Evolutionary conservation across 2,329 filamentous ascomycete genomes (phyloP), one percentile per base, ranked within the genome.

Genomic region (Calycina marina): DNA sequence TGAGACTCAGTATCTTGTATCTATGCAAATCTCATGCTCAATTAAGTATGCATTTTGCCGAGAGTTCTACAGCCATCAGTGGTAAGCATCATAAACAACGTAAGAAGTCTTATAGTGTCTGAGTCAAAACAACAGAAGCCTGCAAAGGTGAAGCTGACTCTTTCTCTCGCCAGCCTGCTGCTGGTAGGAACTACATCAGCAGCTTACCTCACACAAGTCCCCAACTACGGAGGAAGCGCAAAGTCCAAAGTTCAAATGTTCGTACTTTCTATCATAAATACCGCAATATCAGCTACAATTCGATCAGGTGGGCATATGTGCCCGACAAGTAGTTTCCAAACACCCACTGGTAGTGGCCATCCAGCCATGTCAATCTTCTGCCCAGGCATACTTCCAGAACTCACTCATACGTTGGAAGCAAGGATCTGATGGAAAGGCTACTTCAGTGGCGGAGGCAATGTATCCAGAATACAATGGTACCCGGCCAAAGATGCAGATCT

Each of bases 381-480:
- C 38, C 6, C 31, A 36, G 12, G 35, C 30, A 11, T 46, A 42
- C 20, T 52, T 48, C 25, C 11, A 39, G 34, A 37, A 51, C 46
- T 39, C 44, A 3, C 40, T 37, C 29, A 50, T 53, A 20, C 40
- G 65, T 9, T 76, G 67, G 52, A 62, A 64, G 14, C 52, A 57
- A 4, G 55, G 70, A 5, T 64, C 69, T 6, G 62, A 65, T 40
- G 43, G 55, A 32, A 69, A 33, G 69, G 67, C 17, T 72, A 68
- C 51, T 70, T 77, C 34, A 61, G 66, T 35, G 65, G 67, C 60
- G 6, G 48, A 53, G 16, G 51, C 51, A 32, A 58, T 60, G 32
- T 54, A 55, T 34, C 46, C 52, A 2, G 46, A 45, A 2, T 57
- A 55, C 52, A 57, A 43, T 44, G 51, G 45, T 9, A 37, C 40